phyloP scores from a whole-genome alignment of 2,329 filamentous ascomycete species.

The Cyclaneusma minus region DNA sequence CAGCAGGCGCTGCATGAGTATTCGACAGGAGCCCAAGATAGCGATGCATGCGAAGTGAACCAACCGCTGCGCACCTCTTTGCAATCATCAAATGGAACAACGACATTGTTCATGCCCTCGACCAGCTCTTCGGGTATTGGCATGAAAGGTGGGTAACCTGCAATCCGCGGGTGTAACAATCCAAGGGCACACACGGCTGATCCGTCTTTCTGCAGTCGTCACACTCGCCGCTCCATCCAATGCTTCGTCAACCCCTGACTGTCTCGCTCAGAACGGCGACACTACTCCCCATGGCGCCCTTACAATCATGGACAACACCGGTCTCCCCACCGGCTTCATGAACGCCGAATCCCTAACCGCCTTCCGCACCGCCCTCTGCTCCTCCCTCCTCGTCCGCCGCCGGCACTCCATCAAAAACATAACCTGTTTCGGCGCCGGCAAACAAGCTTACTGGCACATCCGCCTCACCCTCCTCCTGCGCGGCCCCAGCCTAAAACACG shows the following conservation, averaged over 20 bases:
- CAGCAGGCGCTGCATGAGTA: constrained; percentile 42
- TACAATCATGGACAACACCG: constrained; percentile 49
- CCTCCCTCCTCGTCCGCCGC: constrained; percentile 46
- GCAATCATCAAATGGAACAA: constrained; percentile 32
- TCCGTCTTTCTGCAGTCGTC: constrained; percentile 32
- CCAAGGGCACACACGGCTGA: constrained; percentile 3
- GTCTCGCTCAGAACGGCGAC: constrained; percentile 25
- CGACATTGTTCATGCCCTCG: constrained; percentile 62
- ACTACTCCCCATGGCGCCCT: constrained; percentile 40
- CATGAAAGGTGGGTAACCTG: constrained; percentile 40
- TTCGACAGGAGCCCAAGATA: constrained; percentile 34
- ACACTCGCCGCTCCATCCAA: constrained; percentile 34
- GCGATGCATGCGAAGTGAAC: constrained; percentile 26
- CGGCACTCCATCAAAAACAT: constrained; percentile 60
- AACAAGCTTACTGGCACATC: constrained; percentile 91
- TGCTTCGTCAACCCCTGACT: constrained; percentile 13
- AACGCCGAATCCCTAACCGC: constrained; percentile 63
- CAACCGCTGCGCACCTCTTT: constrained; percentile 38
- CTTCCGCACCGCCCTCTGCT: constrained; percentile 64
- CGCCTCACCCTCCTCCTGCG: constrained; percentile 66
- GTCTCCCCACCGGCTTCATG: constrained; percentile 49
- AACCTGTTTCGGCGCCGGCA: constrained; percentile 74
- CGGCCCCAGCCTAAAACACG: constrained; percentile 53
- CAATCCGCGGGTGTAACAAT: background rate
- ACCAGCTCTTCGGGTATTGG: constrained; percentile 46